Conservation (phyloP, 345 rosid species). For the Camelina laxa region DNA sequence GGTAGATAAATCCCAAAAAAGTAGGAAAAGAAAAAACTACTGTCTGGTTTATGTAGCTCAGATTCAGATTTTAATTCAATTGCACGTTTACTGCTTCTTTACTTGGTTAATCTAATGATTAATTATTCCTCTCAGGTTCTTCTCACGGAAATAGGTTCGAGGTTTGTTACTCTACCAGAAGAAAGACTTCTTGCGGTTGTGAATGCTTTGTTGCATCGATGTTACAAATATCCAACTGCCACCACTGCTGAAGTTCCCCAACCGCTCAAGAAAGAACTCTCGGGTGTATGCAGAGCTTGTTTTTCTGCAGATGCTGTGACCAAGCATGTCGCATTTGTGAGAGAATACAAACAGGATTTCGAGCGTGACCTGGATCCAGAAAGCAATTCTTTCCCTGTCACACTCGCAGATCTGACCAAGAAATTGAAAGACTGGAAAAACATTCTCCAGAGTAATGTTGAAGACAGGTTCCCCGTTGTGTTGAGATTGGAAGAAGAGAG, state of each 20-base stretch:
- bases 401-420: constrained; percentile 86
- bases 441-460: constrained; percentile 94
- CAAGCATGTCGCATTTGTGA: constrained; percentile 96
- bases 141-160: constrained; percentile 94
- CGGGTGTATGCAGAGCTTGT: constrained; percentile 98
- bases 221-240: constrained; percentile 97
- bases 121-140: constrained; percentile 57
- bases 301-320: constrained; percentile 95
- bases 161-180: constrained; percentile 95
- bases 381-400: constrained; percentile 82
- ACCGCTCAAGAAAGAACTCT: constrained; percentile 97
- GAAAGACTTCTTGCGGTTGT: constrained; percentile 98
- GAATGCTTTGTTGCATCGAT: constrained; percentile 96
- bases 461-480: constrained; percentile 90
- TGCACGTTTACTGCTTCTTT: constrained; percentile 21
- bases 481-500: constrained; percentile 96
- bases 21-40: neutral
- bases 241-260: constrained; percentile 97
- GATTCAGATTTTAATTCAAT: constrained; percentile 15
- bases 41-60: constrained; percentile 15
- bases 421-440: constrained; percentile 93
- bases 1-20: neutral
- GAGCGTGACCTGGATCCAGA: constrained; percentile 97
- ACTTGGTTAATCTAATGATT: constrained; percentile 18
- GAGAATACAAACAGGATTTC: constrained; percentile 97